A percentile compares a stretch with the other conserved stretches of the same genome.
These are phyloP conservation scores for Plasmodium adleri DNA, from an alignment of 169 alveolate species.

Conservation along the genomic window DNA sequence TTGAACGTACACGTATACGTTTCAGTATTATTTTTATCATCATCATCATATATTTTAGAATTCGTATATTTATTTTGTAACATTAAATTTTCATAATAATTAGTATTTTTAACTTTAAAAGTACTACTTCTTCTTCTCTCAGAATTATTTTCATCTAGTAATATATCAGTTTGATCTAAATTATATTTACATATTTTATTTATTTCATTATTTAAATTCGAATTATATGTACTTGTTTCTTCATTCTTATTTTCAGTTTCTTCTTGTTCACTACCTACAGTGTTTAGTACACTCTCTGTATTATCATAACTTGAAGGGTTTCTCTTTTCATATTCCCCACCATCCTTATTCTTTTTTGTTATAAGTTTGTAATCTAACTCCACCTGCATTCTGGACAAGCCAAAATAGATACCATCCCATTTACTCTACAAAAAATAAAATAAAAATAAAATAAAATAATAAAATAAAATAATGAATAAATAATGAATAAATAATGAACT, in stretches of 20 bases:
- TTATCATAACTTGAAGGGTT: neutral
- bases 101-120: slow-evolving; percentile 21
- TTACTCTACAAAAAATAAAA: slow-evolving; percentile 23
- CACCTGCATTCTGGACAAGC: slow-evolving; percentile 54
- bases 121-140: neutral
- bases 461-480: neutral
- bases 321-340: neutral
- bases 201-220: slow-evolving; percentile 20
- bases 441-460: neutral
- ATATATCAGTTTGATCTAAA: slow-evolving; percentile 12
- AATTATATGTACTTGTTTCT: neutral
- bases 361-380: slow-evolving; percentile 48
- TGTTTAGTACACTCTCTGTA: neutral
- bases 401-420: slow-evolving; percentile 72
- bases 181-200: slow-evolving; percentile 28
- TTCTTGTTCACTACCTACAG: neutral
- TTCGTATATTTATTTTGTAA: slow-evolving; percentile 1
- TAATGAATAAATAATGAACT: neutral
- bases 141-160: neutral
- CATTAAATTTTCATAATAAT: neutral
- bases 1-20: slow-evolving; percentile 32
- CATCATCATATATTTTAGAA: neutral
- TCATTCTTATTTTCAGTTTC: neutral
- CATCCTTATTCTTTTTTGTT: neutral
- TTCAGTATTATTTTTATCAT: slow-evolving; percentile 12